These are phyloP conservation scores for Apiotrichum brassicae DNA, from an alignment of 1,284 basidiomycete species.

Conservation along the genomic window DNA sequence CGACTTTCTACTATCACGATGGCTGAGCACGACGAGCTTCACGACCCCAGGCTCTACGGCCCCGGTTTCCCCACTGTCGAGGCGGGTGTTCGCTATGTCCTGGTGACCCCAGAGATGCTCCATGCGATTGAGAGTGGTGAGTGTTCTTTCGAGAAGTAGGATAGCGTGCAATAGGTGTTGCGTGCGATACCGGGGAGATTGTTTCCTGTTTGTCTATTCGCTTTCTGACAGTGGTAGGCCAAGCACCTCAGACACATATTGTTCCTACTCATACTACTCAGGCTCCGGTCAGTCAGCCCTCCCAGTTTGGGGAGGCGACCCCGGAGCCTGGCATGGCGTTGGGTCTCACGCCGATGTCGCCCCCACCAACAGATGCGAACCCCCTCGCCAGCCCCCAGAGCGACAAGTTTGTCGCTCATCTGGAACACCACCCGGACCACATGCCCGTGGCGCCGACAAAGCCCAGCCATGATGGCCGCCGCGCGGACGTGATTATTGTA, in stretches of 20 bases:
- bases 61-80: background rate
- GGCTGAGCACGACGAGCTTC: background rate
- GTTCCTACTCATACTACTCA: no score
- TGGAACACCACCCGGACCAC: background rate
- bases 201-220: no score
- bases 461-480: background rate
- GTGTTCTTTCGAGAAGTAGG: no score
- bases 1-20: background rate
- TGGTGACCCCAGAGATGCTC: slow-evolving; percentile 13
- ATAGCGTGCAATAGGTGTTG: no score
- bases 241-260: background rate
- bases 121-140: slow-evolving; percentile 5
- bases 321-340: no score
- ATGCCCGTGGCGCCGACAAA: no score
- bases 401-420: background rate
- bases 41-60: background rate
- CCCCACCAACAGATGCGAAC: background rate
- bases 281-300: no score
- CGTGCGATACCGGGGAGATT: no score
- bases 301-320: no score
- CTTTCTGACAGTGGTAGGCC: background rate
- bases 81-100: slow-evolving; percentile 2
- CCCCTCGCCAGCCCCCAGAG: background rate
- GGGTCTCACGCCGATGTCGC: background rate
- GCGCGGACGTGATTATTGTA: background rate